Base-by-base conservation (phyloP, 2,329 filamentous ascomycete species). In the Chaetomiaceae sp. region DNA sequence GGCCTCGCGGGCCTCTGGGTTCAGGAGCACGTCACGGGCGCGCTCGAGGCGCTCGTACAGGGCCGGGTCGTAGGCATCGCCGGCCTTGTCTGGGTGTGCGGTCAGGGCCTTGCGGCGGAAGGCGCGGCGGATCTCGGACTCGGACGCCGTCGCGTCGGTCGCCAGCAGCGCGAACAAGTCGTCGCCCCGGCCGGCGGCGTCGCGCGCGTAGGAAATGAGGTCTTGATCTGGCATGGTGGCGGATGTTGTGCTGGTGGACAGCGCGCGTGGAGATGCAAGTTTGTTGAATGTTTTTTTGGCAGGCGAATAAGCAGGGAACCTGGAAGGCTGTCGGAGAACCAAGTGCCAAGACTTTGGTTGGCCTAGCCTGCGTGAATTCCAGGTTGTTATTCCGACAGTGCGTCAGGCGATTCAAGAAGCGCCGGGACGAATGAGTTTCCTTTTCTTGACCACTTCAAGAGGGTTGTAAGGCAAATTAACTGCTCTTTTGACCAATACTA, bases 61-160 rank as follows among this genome's bases (percentile, higher is more conserved):
- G 50, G 85, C 83, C 40, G 88, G 77, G 59, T 93, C 89, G 61
- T 86, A 89, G 33, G 77, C 73, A 46, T 80, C 82, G 56, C 84
- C 81, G 49, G 91, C 84, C 71, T 96, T 96, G 76, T 97, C 92
- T 1, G 92, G 92, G 68, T 97, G 92, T 73, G 91, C 89, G 63
- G 89, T 89, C n/a, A 96, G 75, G 2, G 65, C 65, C 3, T 89
- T 89, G 25, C 85, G 84, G 62, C 89, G 82, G 75, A 92, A 96
- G 39, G 89, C 89, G 59, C 86, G 83, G 57, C 88, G 85, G 62
- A 95, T 85, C 55, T 90, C 86, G n/a, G 81, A 72, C 50, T 86
- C 84, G 17, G 77, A 71, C 0, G 85, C 81, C 16, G 83, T 77
- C 17, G 82, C 74, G 50, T 82, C 73, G 44, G 93, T 75, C 49